These are phyloP conservation scores for Hanseniaspora mollemarum DNA, from an alignment of 805 yeast species.

Conservation along the genomic window DNA sequence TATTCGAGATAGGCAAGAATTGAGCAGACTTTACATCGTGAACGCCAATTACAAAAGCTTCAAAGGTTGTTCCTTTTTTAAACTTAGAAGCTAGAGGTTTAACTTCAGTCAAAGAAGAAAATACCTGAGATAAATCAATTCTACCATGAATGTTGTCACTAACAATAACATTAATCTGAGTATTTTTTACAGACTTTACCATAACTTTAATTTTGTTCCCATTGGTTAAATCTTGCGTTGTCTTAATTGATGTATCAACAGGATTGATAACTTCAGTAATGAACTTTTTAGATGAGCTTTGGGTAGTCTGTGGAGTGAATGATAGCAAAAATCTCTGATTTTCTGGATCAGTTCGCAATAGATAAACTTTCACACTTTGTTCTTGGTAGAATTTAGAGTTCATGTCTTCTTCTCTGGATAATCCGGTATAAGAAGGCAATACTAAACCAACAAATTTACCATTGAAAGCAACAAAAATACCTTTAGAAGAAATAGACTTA, in stretches of 20 bases:
- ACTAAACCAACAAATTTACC: slow-evolving; percentile 74
- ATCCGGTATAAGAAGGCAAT: slow-evolving; percentile 58
- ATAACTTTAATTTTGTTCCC: slow-evolving; percentile 53
- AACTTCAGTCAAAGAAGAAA: slow-evolving; percentile 43
- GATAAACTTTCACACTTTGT: slow-evolving; percentile 62
- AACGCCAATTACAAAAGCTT: slow-evolving; percentile 62
- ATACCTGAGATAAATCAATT: slow-evolving; percentile 62
- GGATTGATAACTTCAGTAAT: slow-evolving; percentile 37
- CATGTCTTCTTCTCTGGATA: slow-evolving; percentile 43
- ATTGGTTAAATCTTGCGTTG: slow-evolving; percentile 41
- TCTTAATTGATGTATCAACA: slow-evolving; percentile 42
- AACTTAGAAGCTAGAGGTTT: slow-evolving; percentile 46
- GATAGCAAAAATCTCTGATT: slow-evolving; percentile 62
- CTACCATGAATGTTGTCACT: slow-evolving; percentile 75
- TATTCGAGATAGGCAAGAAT: slow-evolving; percentile 55
- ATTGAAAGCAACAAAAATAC: slow-evolving; percentile 74
- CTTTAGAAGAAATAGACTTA: slow-evolving; percentile 59
- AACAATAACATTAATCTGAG: slow-evolving; percentile 62
- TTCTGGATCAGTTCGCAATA: slow-evolving; percentile 56
- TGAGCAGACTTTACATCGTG: slow-evolving; percentile 60
- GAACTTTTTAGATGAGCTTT: slow-evolving; percentile 22
- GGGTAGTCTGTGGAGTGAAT: slow-evolving; percentile 33
- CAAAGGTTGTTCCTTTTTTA: slow-evolving; percentile 45
- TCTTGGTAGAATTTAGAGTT: slow-evolving; percentile 44
- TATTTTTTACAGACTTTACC: slow-evolving; percentile 52